Evolutionary conservation across 441 rosid species (phyloP), one percentile per base, ranked within the genome.

Genomic region (Adansonia rubrostipa): DNA sequence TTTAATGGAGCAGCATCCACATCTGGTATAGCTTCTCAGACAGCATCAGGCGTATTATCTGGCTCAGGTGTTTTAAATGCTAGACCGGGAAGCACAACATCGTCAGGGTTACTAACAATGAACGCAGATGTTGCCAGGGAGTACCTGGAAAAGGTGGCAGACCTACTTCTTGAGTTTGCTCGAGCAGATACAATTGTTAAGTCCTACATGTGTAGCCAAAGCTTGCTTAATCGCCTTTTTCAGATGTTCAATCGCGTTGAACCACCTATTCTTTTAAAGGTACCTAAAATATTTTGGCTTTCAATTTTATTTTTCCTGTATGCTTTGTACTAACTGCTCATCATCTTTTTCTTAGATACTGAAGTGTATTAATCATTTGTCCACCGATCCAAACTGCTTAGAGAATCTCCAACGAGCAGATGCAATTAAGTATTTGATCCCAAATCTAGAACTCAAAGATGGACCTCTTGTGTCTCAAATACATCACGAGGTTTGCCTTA

Each of bases 341-440:
- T 77, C 50, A 17, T 65, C 42, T 65, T 74, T 76, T 71, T 48
- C 78, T 10, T 87, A 94, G 98, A 88, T 92, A 85, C 90, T 96
- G 60, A 86, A 92, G 84, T 96, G 99, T 76, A 86, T 93, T 70
- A 92, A 96, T 80, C 84, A 90, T 85, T 87, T 96, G 79, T 93
- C 99, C 48, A 89, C 90, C 33, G 99, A 96, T 74, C 99, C 99
- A 40, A 96, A 94, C 82, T 94, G 98, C 91, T 89, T 96, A 83
- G 99, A 96, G 88, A 93, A 86, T 86, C 98, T 96, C 85, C 99
- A 96, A 87, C 96, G 97, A 33, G 98, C 99, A 36, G 96, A 96
- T 87, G 97, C 99, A 75, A 96, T 94, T 70, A 94, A 93, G 84
- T 93, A 89, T 84, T 85, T 96, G 86, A 96, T 96, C 80, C 99